phyloP scores from a whole-genome alignment of 1,284 basidiomycete species.

The Cerrena zonata region DNA sequence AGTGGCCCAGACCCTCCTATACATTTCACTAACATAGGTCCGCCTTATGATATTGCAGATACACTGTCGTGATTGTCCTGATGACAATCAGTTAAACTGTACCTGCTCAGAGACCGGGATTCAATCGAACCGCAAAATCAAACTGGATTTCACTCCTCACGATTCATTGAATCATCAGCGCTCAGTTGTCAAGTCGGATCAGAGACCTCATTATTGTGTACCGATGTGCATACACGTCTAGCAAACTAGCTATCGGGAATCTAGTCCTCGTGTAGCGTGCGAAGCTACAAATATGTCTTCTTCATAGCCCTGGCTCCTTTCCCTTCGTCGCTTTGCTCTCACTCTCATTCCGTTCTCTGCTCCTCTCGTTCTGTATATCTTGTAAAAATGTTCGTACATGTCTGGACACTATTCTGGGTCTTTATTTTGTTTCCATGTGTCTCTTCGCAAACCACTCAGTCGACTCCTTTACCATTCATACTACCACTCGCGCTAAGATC shows the following conservation, averaged over 20 bases:
- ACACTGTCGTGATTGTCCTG: no score
- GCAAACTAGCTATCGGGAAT: not conserved
- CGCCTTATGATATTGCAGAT: no score
- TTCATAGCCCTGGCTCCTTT: not conserved
- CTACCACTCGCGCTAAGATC: constrained; percentile 12
- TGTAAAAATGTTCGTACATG: not conserved
- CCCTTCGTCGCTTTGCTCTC: not conserved
- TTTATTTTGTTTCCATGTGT: not conserved
- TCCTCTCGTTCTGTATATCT: not conserved
- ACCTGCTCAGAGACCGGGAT: constrained; percentile 1
- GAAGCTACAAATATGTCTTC: not conserved
- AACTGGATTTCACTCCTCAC: no score
- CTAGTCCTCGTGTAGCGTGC: not conserved
- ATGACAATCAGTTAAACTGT: no score
- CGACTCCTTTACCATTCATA: not conserved
- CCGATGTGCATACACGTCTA: no score
- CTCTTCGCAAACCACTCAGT: not conserved
- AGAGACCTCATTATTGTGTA: not conserved
- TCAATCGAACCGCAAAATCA: not conserved
- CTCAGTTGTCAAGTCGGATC: not conserved
- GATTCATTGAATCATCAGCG: no score
- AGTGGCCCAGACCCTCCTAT: no score
- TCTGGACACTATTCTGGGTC: not conserved
- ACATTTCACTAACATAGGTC: no score
- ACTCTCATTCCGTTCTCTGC: not conserved